Conservation (phyloP, 257 asterid genomes). For the Anisodus acutangulus region DNA sequence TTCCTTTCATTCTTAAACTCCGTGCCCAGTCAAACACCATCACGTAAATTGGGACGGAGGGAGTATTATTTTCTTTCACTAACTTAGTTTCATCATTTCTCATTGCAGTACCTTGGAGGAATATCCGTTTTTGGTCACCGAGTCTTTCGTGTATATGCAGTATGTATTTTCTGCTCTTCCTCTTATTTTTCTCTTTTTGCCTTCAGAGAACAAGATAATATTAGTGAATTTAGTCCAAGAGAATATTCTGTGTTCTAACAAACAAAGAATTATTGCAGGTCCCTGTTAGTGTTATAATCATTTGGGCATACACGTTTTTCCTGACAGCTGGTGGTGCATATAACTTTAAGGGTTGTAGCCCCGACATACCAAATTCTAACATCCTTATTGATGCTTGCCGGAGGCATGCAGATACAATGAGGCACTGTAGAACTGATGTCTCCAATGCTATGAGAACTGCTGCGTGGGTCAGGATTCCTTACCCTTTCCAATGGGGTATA, state of each 20-base stretch:
- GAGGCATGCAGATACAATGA: conserved; percentile 94
- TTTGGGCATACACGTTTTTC: conserved; percentile 94
- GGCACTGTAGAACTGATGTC: conserved; percentile 94
- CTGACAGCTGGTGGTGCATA: conserved; percentile 97
- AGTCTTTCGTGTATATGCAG: conserved; percentile 83
- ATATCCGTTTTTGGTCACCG: conserved; percentile 78
- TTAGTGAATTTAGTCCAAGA: neutral
- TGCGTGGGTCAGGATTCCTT: conserved; percentile 94
- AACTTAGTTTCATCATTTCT: conserved; percentile 11
- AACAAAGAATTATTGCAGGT: conserved; percentile 58
- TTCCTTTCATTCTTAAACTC: too few relatives aligned
- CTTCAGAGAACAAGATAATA: neutral
- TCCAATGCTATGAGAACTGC: conserved; percentile 93
- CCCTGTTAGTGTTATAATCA: conserved; percentile 79
- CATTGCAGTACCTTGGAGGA: conserved; percentile 81
- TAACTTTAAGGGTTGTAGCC: conserved; percentile 84
- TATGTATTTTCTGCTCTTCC: conserved; percentile 38
- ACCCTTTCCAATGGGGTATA: conserved; percentile 96
- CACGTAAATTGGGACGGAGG: too few relatives aligned
- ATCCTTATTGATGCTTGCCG: conserved; percentile 80
- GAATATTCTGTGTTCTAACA: neutral
- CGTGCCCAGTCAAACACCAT: too few relatives aligned
- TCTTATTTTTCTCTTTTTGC: too few relatives aligned
- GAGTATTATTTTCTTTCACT: neutral
- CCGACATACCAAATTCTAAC: conserved; percentile 85